Base-by-base conservation (phyloP, 192 early-diverging fungal genomes). In the Lunasporangiospora selenospora region DNA sequence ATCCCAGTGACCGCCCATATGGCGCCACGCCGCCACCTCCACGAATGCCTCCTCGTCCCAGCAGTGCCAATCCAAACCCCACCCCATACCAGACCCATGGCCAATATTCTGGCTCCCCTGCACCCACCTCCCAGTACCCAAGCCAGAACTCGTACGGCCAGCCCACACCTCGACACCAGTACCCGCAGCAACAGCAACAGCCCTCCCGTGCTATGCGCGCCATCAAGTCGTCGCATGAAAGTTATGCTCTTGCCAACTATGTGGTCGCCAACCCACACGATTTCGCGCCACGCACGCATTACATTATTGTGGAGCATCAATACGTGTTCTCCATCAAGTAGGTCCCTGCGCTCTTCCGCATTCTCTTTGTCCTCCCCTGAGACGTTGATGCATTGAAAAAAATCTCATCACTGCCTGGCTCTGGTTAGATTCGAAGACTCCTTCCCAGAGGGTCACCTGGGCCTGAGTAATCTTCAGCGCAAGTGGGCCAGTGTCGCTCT, bases 311-410 rank as follows among this genome's bases (percentile, higher is more conserved):
- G 50, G 89, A 96, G 56, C 86, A 89, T 37, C 77, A 84, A 53
- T 94, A 81, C 75, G 88, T 92, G 7, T 96, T 98, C 62, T 91
- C 91, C 23, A 80, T 96, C 50, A 80, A 78, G 92, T 91, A 73
- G 41, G 75, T 12, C 15, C 6, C 23, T 32, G n/a, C 19, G 34
- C 3, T 12, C 40, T 19, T 21, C 27, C 23, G 23, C 13, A 30
- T 45, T 24, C 43, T 7, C 4, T 19, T 32, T 31, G 2, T 40
- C n/a, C 12, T 40, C 12, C 39, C 11, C 39, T n/a, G 11, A 16
- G 2, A 42, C 19, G 19, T 16, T 3, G 2, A 18, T 42, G 16
- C 41, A 18, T 3, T 42, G 16, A 18, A 18, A 3, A 42, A 16
- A 42, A 1, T 42, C 19, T 42, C 16, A 42, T 42, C 41, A 42